Base-by-base conservation (phyloP, 2,329 filamentous ascomycete species). In the Xylariaceae sp. region DNA sequence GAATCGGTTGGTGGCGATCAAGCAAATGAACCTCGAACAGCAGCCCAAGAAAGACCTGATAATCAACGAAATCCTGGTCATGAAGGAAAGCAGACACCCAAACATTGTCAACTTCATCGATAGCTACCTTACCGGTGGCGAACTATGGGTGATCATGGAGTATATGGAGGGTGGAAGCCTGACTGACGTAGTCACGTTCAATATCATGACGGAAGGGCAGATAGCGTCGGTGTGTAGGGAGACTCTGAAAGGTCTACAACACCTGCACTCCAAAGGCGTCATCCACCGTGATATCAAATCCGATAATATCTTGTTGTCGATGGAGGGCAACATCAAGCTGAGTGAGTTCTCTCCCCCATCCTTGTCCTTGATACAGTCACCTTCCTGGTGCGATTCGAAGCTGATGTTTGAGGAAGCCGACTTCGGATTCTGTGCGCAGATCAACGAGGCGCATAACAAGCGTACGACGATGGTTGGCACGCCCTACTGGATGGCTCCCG, bases 91-190 rank as follows among this genome's bases (percentile, higher is more conserved):
- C 71, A 92, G 87, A 42, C 92, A 98, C 61, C 90, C 88, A 56
- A 97, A 97, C 61, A 94, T 98, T 65, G 92, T 98, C 66, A 98
- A 98, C 64, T 98, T 97, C 64, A 90, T 97, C 68, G 92, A 97
- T 69, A 96, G 89, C 61, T 97, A 89, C 62, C 72, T 98, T 9
- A 84, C 89, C 41, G 77, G 79, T 9, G 86, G 90, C 30, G 92
- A 97, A 62, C 70, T 98, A 19, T 98, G 92, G 92, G 92, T 98
- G 2, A 88, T 97, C 23, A 98, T 98, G 92, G 92, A 98, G 66
- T 98, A 90, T 58, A 98, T 98, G 92, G 90, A 98, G 64, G 92
- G 92, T 43, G 92, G 92, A 47, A 96, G 88, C 64, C 70, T 98
- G 60, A 98, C 92, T 9, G 92, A 98, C 63, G 92, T 98, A 38